Percentiles rank a stretch among this genome's conserved stretches.
Evolutionary conservation across 331 rosid genomes (phyloP).

Genomic region (Prunus yedoensis): DNA sequence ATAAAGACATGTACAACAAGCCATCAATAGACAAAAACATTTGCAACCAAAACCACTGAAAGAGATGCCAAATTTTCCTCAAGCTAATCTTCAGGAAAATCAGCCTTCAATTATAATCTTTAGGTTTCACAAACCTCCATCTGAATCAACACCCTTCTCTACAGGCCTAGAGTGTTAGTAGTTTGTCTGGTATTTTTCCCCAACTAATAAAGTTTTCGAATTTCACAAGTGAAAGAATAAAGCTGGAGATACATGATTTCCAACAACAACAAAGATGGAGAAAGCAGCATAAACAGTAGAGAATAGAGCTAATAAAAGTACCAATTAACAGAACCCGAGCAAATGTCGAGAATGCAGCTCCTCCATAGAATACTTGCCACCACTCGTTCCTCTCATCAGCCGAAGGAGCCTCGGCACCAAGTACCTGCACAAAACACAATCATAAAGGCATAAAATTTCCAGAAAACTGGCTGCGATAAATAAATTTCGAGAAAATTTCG

Average conservation of each 20-base stretch:
- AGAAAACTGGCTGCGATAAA: not conserved
- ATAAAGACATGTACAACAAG: slow-evolving; percentile 16
- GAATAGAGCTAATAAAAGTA: slow-evolving; percentile 28
- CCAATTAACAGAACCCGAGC: slow-evolving; percentile 75
- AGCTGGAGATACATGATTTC: not conserved
- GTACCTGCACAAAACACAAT: slow-evolving; percentile 42
- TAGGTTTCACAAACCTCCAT: not conserved
- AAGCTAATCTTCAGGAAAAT: not conserved
- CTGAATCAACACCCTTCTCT: not conserved
- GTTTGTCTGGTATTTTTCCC: not conserved
- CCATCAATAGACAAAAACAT: not conserved
- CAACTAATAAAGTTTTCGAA: not conserved
- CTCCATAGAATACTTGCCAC: slow-evolving; percentile 67
- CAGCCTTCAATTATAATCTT: not conserved
- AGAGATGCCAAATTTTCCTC: not conserved
- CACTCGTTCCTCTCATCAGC: slow-evolving; percentile 52
- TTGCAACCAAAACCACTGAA: not conserved
- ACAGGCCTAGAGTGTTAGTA: not conserved
- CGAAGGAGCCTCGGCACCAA: slow-evolving; percentile 44
- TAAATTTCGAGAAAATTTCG: no score
- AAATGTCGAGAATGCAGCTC: slow-evolving; percentile 67
- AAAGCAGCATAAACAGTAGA: not conserved
- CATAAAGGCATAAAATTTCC: slow-evolving; percentile 1
- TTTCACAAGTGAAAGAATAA: not conserved
- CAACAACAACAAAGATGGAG: not conserved